A percentile compares a stretch with the other conserved stretches of the same genome.
phyloP scores from a whole-genome alignment of 306 rosid genomes.

The Acacia acuminata region DNA sequence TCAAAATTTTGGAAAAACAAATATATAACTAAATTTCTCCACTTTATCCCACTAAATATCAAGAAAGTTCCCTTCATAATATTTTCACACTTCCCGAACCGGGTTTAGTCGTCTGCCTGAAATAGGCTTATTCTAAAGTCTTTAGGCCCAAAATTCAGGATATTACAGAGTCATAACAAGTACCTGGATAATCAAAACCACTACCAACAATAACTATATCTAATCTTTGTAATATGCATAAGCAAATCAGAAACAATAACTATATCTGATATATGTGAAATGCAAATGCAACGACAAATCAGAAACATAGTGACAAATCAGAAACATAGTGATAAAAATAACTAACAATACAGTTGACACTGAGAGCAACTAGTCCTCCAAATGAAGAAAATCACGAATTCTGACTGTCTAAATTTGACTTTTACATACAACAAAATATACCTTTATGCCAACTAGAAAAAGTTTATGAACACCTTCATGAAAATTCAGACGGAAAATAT shows the following conservation, averaged over 20 bases:
- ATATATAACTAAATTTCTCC: no score
- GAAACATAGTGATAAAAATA: neutral
- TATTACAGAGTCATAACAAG: conserved; percentile 98
- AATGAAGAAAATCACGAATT: neutral
- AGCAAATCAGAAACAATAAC: conserved; percentile 10
- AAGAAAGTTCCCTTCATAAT: no score
- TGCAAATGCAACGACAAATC: conserved; percentile 21
- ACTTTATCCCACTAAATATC: no score
- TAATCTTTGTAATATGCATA: conserved; percentile 1
- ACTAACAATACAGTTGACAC: neutral
- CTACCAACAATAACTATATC: neutral
- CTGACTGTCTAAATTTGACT: neutral
- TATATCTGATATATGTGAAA: neutral
- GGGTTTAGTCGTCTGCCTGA: no score
- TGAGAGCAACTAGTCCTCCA: neutral
- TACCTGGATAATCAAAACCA: conserved; percentile 52
- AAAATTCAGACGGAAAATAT: neutral
- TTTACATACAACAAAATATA: neutral
- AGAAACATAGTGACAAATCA: no score
- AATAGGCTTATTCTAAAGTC: no score
- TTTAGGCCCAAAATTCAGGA: no score
- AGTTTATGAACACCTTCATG: neutral
- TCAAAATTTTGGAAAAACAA: no score
- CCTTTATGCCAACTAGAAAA: neutral
- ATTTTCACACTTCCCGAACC: no score